phyloP scores from a whole-genome alignment of 73 alveolate genomes.

The Paraurostyla sp. region DNA sequence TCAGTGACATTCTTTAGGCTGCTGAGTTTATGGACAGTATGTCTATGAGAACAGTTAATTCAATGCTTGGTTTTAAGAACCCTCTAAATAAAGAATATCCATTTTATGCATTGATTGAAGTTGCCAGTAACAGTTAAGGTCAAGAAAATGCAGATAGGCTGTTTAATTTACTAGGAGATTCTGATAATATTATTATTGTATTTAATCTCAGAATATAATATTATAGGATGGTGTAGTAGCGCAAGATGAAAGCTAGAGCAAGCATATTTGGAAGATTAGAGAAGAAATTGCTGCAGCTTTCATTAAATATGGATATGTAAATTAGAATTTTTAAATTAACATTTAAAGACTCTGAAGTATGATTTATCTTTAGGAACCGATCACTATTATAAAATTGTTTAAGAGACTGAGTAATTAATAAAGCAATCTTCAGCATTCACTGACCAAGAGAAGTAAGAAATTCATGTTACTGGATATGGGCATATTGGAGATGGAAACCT shows the following conservation, averaged over 20 bases:
- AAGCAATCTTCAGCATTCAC: background rate
- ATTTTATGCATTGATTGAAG: conserved; percentile 78
- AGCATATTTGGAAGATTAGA: conserved; percentile 79
- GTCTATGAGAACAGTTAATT: conserved; percentile 25
- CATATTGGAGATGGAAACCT: conserved; percentile 88
- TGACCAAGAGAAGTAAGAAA: conserved; percentile 26
- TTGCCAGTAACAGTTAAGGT: conserved; percentile 62
- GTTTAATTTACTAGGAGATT: conserved; percentile 40
- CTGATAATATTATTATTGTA: conserved; percentile 40
- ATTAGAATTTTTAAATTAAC: conserved; percentile 63
- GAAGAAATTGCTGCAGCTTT: conserved; percentile 79
- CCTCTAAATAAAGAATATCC: conserved; percentile 67
- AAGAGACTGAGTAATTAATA: conserved; percentile 54
- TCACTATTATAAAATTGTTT: conserved; percentile 73
- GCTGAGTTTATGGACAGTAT: conserved; percentile 82
- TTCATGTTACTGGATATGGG: conserved; percentile 80
- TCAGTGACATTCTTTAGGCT: conserved; percentile 75
- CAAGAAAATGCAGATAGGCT: conserved; percentile 48
- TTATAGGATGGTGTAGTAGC: conserved; percentile 82
- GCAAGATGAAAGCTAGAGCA: conserved; percentile 75
- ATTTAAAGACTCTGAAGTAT: conserved; percentile 74
- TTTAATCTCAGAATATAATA: background rate
- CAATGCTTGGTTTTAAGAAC: background rate
- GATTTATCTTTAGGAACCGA: conserved; percentile 76
- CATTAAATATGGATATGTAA: conserved; percentile 69